Evolutionary conservation across 495 filamentous ascomycete genomes (phyloP), one percentile per base, ranked within the genome.

Genomic region (Daldinia caldariorum): DNA sequence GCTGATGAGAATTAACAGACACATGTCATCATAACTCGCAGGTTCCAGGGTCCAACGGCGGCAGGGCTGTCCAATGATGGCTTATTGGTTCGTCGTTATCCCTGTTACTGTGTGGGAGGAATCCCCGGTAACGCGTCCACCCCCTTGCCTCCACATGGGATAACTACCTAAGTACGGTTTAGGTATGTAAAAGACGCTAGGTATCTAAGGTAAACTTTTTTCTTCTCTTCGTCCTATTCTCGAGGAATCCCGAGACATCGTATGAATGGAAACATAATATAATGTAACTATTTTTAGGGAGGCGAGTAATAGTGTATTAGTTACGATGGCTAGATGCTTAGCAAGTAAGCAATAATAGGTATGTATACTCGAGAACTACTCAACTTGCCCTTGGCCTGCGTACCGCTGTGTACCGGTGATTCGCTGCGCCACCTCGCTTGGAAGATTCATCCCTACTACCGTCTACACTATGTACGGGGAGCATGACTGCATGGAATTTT

Each of bases 31-130:
- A 72, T 72, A 50, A 68, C 49, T 59, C 32, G 51, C 29, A 51
- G 51, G 26, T 26, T 20, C 38, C 39, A 31, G 53, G 69, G 41
- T 45, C 58, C 47, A 31, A 66, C 16, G 18, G 66, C 62, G 62
- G 66, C 70, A 73, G 70, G 66, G 70, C 70, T 66, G n/a, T 32
- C 70, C 66, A 73, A 73, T 73, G 56, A 68, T 45, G 10, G 29
- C 54, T 16, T 57, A 22, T 45, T 22, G 10, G 10, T 53, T 59
- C 22, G 35, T 20, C 14, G 9, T 59, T 16, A 61, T 66, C 67
- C 62, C 57, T 34, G 61, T 53, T 14, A 3, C 26, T 26, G 3
- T 26, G 26, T 26, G 26, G 26, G 32, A 32, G 6, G 50, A 41
- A 12, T 55, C 29, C 37, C 50, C 43, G 41, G 35, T 51, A 14